Evolutionary conservation across 768 basidiomycete species (phyloP), one percentile per base, ranked within the genome.

Genomic region (Sarcodon aspratus): DNA sequence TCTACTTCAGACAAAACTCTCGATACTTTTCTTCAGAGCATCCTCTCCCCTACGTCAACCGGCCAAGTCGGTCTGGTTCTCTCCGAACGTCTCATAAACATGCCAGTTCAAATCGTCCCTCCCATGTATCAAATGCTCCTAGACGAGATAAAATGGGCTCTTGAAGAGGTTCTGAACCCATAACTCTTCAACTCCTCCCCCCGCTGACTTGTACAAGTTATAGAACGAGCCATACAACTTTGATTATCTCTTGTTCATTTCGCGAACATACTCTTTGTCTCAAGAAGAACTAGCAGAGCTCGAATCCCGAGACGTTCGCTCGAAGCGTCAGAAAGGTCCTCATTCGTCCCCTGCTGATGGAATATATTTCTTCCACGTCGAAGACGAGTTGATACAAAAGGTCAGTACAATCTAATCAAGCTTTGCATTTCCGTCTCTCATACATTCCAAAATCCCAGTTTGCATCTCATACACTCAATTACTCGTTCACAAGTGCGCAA

Each of bases 41-140:
- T 85, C 6, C 74, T 86, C 50, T 58, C 60, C 35, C 55, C 63
- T 10, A 49, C 57, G 13, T 63, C 70, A 55, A 34, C 63, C 67
- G 68, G 70, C 12, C 78, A 85, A 52, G 78, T 95, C 43, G 95
- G 90, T 2, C 72, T 96, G 13, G 73, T 97, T 8, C 70, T 99
- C 54, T 86, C 83, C 54, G 91, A 96, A 62, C 74, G 95, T 0
- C 70, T 98, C 46, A 74, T 96, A 55, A 99, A 98, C 62, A 94
- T 99, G 82, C 95, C 95, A 0, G 84, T 92, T 11, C 90, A 97
- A 56, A 79, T 93, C 34, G 74, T 94, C 8, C 85, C 92, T 6
- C 93, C 91, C 1, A 85, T 96, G 82, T 97, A 94, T 63, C 73
- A 73, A 40, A 92, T 97, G 86, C 72, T 98, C 18, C 67, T 71